phyloP scores from a whole-genome alignment of 495 filamentous ascomycete species.

The Aspergillus sparsus region DNA sequence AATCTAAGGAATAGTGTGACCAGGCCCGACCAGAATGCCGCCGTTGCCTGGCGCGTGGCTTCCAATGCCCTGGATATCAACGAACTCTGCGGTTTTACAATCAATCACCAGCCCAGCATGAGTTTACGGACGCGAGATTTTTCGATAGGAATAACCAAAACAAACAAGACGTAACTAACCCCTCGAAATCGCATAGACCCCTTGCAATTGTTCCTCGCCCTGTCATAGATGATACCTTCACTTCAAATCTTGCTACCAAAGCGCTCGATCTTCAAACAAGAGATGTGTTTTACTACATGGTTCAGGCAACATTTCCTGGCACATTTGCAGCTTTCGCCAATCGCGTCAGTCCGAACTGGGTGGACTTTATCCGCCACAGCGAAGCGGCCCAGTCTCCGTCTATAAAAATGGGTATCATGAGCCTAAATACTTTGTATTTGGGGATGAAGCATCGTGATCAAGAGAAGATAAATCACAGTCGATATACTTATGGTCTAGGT shows the following conservation, averaged over 20 bases:
- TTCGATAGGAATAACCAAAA: neutral
- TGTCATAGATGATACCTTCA: constrained; percentile 23
- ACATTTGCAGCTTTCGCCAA: constrained; percentile 20
- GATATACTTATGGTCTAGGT: constrained; percentile 29
- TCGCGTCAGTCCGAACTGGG: constrained; percentile 26
- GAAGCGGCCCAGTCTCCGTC: constrained; percentile 5
- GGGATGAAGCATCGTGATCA: constrained; percentile 23
- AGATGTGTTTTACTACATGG: constrained; percentile 28
- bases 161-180: neutral
- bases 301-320: constrained; percentile 22
- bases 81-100: constrained; percentile 28
- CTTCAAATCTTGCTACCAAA: constrained; percentile 21
- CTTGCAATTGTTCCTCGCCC: neutral
- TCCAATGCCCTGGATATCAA: constrained; percentile 36
- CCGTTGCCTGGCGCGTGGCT: constrained; percentile 30
- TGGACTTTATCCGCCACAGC: constrained; percentile 25
- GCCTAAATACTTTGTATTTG: constrained; percentile 24
- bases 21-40: constrained; percentile 32
- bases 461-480: constrained; percentile 21
- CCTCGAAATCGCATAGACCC: neutral
- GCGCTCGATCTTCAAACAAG: constrained; percentile 23
- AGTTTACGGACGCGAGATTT: constrained; percentile 9
- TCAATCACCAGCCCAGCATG: constrained; percentile 1
- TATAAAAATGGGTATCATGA: constrained; percentile 22
- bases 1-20: constrained; percentile 30